These are phyloP conservation scores for Ceratobasidium sp. DNA, from an alignment of 1,284 basidiomycete species.

Conservation along the genomic window DNA sequence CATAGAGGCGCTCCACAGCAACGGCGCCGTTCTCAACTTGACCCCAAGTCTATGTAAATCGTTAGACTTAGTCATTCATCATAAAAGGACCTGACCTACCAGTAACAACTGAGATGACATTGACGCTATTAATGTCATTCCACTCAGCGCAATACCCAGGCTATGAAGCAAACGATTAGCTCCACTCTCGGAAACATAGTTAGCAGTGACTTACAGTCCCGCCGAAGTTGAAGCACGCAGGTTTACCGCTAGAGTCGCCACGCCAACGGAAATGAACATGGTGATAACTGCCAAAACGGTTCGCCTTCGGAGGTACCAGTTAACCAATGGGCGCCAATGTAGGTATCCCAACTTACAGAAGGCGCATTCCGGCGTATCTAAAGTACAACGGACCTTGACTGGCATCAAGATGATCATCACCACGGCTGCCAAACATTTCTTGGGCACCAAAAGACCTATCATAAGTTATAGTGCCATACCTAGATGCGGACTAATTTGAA, in stretches of 20 bases:
- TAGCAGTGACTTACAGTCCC: not conserved
- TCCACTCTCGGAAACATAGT: not conserved
- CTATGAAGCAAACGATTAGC: not conserved
- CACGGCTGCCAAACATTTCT: not conserved
- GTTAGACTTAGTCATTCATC: not conserved
- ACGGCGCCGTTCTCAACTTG: conserved; percentile 4
- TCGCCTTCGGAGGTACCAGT: not conserved
- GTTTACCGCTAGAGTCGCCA: not conserved
- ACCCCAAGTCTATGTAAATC: not conserved
- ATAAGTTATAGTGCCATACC: not conserved
- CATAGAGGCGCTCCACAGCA: conserved; percentile 12
- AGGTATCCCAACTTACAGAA: not conserved
- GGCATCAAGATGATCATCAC: not conserved
- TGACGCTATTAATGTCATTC: not conserved
- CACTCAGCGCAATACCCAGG: conserved; percentile 13
- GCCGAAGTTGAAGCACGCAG: not conserved
- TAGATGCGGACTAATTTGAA: no score
- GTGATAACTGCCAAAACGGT: conserved; percentile 7
- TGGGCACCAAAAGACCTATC: conserved; percentile 12
- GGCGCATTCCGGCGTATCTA: conserved; percentile 20
- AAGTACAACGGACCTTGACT: conserved; percentile 27
- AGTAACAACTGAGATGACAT: not conserved
- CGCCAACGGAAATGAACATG: conserved; percentile 9
- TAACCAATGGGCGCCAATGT: no score
- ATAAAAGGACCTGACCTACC: not conserved